Conservation (phyloP, 139 green algal species). For the Desmodesmus armatus region DNA sequence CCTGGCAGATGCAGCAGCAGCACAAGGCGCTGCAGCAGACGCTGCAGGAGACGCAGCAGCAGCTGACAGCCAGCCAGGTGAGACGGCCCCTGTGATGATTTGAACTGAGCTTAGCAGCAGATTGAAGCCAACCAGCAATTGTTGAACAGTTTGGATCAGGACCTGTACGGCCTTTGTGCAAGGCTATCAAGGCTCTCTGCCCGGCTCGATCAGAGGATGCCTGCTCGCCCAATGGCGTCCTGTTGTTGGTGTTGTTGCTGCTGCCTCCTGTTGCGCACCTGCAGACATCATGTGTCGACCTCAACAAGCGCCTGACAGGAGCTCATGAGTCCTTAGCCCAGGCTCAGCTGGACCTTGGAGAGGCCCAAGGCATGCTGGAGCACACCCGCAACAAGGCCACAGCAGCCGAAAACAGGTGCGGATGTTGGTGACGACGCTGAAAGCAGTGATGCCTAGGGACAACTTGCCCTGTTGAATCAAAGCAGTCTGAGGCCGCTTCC, state of each 20-base stretch:
- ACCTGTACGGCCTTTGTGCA: no score
- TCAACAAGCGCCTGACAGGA: background rate
- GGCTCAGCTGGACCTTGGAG: slow-evolving; percentile 16
- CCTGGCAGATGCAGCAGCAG: background rate
- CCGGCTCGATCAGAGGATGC: no score
- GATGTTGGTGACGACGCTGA: no score
- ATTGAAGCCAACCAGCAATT: no score
- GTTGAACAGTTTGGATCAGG: no score
- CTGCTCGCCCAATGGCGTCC: no score
- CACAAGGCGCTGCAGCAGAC: background rate
- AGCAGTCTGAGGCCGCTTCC: no score
- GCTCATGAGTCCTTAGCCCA: slow-evolving; percentile 17
- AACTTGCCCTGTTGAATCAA: no score
- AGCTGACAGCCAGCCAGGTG: slow-evolving; percentile 24
- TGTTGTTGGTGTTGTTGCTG: slow-evolving; percentile 13
- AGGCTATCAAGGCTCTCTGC: no score
- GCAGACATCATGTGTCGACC: background rate
- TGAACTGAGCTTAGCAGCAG: no score
- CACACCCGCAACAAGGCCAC: background rate
- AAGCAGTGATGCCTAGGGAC: no score
- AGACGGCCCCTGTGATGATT: no score
- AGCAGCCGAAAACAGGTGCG: slow-evolving; percentile 2
- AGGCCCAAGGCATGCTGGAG: slow-evolving; percentile 4
- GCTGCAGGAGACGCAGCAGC: background rate
- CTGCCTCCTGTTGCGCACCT: background rate